A percentile compares a stretch with the other conserved stretches of the same genome.
These are phyloP conservation scores for Manihot esculenta DNA, from an alignment of 441 rosid species.

Conservation along the genomic window DNA sequence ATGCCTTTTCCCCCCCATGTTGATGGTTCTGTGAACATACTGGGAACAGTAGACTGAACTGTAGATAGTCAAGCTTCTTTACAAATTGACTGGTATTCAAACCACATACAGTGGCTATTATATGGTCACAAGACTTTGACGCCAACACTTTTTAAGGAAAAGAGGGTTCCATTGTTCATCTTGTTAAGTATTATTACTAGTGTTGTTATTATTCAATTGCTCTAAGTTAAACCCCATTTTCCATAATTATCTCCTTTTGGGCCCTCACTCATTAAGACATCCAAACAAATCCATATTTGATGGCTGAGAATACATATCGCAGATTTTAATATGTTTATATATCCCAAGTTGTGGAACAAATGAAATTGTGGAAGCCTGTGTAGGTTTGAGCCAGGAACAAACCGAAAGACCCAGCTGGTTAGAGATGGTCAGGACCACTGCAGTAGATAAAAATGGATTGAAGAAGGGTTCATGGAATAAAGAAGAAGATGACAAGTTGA, in stretches of 20 bases:
- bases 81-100: slow-evolving; percentile 8
- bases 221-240: neutral
- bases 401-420: neutral
- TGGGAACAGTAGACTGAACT: neutral
- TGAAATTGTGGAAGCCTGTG: neutral
- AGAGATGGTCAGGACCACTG: slow-evolving; percentile 40
- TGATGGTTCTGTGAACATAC: neutral
- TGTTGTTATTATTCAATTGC: neutral
- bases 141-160: neutral
- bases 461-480: slow-evolving; percentile 47
- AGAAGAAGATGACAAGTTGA: slow-evolving; percentile 44
- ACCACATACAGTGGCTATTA: slow-evolving; percentile 10
- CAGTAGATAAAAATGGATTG: slow-evolving; percentile 36
- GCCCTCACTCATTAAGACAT: neutral
- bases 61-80: slow-evolving; percentile 16
- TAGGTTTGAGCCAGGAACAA: no score
- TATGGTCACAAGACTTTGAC: slow-evolving; percentile 15
- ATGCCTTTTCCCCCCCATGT: no score
- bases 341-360: neutral
- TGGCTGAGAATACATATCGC: neutral
- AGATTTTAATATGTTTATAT: neutral
- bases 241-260: neutral
- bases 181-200: neutral
- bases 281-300: neutral
- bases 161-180: neutral